Evolutionary conservation across 768 basidiomycete genomes (phyloP).

Genomic region (Trametes maxima): DNA sequence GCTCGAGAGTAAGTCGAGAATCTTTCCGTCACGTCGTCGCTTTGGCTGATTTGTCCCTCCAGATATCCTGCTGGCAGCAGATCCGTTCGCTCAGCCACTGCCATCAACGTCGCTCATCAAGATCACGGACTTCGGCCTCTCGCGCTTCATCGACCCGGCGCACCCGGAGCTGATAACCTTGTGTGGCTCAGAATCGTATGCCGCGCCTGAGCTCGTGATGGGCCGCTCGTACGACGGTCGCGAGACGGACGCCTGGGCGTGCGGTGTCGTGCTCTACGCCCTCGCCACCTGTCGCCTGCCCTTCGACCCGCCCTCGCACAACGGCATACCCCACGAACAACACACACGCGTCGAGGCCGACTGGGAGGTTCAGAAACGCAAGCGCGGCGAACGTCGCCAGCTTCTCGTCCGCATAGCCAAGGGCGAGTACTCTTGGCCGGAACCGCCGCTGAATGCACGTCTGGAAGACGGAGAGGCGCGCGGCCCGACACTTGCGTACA

Average conservation of each 20-base stretch:
- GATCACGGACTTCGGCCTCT: conserved; percentile 88
- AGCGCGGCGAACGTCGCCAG: conserved; percentile 45
- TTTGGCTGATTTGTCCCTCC: neutral
- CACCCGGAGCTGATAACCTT: conserved; percentile 69
- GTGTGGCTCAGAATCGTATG: conserved; percentile 88
- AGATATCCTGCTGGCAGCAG: conserved; percentile 78
- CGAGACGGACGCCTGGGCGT: conserved; percentile 87
- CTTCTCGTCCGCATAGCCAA: conserved; percentile 81
- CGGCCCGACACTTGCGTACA: conserved; percentile 41
- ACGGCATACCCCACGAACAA: conserved; percentile 25
- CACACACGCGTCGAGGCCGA: conserved; percentile 29
- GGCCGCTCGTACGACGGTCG: conserved; percentile 76
- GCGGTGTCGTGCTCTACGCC: conserved; percentile 85
- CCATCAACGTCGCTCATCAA: conserved; percentile 66
- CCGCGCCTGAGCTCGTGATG: conserved; percentile 54
- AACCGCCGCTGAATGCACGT: conserved; percentile 2
- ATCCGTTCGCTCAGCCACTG: conserved; percentile 38
- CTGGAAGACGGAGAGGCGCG: conserved; percentile 41
- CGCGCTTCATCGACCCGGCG: conserved; percentile 74
- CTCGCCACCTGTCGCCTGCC: conserved; percentile 71
- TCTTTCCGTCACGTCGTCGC: neutral
- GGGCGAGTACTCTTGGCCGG: conserved; percentile 78
- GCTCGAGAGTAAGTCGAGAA: conserved; percentile 61
- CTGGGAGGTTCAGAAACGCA: conserved; percentile 31
- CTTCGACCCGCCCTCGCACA: conserved; percentile 49